Conservation (phyloP, 345 rosid genomes). For the Conringia planisiliqua region DNA sequence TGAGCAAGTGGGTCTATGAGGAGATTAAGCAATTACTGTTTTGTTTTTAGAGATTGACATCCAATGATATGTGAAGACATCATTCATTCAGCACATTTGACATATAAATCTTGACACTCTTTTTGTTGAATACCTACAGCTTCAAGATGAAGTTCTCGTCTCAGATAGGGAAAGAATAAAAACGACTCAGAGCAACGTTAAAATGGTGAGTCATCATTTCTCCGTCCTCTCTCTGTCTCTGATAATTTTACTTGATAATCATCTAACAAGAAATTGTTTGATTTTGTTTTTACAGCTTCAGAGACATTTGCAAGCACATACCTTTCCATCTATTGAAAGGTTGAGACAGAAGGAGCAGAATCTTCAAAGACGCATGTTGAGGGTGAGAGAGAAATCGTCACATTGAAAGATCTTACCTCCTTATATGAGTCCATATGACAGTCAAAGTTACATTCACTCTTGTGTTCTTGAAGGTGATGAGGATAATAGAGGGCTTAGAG, state of each 20-base stretch:
- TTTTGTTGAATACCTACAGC: slow-evolving; percentile 40
- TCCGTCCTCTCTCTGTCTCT: not conserved
- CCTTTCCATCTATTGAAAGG: slow-evolving; percentile 85
- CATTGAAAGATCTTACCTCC: not conserved
- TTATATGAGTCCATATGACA: not conserved
- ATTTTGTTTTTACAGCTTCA: slow-evolving; percentile 62
- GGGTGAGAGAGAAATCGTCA: slow-evolving; percentile 45
- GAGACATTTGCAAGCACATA: slow-evolving; percentile 94
- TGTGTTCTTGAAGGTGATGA: slow-evolving; percentile 60
- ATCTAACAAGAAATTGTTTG: not conserved
- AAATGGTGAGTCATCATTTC: slow-evolving; percentile 50
- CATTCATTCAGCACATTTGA: not conserved
- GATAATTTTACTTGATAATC: not conserved
- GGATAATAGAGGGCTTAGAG: slow-evolving; percentile 89
- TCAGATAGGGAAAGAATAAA: slow-evolving; percentile 93
- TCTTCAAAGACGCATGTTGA: slow-evolving; percentile 89
- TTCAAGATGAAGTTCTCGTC: slow-evolving; percentile 66
- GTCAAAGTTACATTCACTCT: not conserved
- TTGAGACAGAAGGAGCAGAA: slow-evolving; percentile 90
- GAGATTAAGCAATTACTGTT: not conserved
- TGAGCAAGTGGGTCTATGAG: not conserved
- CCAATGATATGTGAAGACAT: not conserved
- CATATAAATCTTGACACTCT: slow-evolving; percentile 1
- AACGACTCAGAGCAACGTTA: slow-evolving; percentile 86
- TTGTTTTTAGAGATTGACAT: not conserved